A percentile compares a stretch with the other conserved stretches of the same genome.
Evolutionary conservation across 2,329 filamentous ascomycete genomes (phyloP).

Genomic region (Cladorrhinum sp.): DNA sequence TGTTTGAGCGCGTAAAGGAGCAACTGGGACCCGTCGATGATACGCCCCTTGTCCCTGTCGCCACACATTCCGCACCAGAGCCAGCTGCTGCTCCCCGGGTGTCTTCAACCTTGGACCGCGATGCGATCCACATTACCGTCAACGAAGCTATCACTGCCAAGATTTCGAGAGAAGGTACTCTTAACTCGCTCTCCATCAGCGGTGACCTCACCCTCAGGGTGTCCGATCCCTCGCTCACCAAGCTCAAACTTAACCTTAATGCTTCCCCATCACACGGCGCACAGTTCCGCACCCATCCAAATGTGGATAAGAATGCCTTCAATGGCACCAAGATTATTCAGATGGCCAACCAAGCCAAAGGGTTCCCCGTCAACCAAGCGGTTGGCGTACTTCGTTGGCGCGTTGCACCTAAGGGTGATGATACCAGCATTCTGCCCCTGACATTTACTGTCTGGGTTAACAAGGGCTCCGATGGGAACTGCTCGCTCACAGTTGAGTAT

Average conservation of each 20-base stretch:
- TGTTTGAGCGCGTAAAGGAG: constrained; percentile 92
- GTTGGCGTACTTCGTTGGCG: constrained; percentile 94
- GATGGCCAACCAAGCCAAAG: constrained; percentile 80
- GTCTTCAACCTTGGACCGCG: constrained; percentile 70
- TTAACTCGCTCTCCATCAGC: constrained; percentile 84
- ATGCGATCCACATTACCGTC: constrained; percentile 84
- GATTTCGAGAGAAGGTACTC: constrained; percentile 79
- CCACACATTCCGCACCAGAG: constrained; percentile 50
- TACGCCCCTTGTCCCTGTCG: constrained; percentile 63
- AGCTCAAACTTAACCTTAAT: constrained; percentile 80
- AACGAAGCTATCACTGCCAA: constrained; percentile 88
- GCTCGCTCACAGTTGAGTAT: constrained; percentile 92
- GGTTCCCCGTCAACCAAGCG: constrained; percentile 91
- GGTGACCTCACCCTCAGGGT: constrained; percentile 92
- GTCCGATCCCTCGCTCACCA: constrained; percentile 81
- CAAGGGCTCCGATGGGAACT: constrained; percentile 74
- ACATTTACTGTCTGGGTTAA: constrained; percentile 98
- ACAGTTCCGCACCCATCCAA: constrained; percentile 93
- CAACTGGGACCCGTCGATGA: constrained; percentile 85
- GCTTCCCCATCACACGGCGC: constrained; percentile 77
- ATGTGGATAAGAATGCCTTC: constrained; percentile 88
- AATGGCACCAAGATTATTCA: constrained; percentile 80
- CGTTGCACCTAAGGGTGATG: constrained; percentile 75
- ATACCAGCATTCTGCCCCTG: constrained; percentile 79
- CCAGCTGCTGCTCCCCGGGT: constrained; percentile 53